Evolutionary conservation across 2,329 filamentous ascomycete species (phyloP), one percentile per base, ranked within the genome.

Genomic region (Paradendryphiella salina): DNA sequence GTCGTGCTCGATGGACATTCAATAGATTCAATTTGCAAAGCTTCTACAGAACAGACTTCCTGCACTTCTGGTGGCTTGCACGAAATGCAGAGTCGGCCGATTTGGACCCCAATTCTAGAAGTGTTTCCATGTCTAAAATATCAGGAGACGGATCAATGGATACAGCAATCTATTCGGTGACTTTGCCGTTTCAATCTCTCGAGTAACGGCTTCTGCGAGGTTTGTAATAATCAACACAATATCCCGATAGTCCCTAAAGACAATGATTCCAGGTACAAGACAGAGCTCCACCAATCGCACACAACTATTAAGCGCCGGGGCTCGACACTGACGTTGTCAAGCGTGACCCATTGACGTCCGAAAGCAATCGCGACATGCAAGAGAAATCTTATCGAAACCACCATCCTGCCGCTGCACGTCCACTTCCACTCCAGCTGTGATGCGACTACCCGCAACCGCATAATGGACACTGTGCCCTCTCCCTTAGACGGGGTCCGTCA

Each of bases 211-310:
- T n/a, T n/a, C n/a, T n/a, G n/a, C n/a, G n/a, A n/a, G n/a, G n/a
- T n/a, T n/a, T n/a, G n/a, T n/a, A n/a, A n/a, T n/a, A n/a, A n/a
- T n/a, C n/a, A n/a, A n/a, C n/a, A 29, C 14, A 18, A 15, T 26
- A 28, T 14, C 13, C 8, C n/a, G 34, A 21, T 28, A 36, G n/a
- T n/a, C n/a, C 17, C 10, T 35, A 38, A n/a, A 9, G 17, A 14
- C 36, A 28, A 5, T 21, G 36, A 26, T 39, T 21, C 3, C n/a
- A 9, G 9, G 21, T 28, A 39, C 9, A 14, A 14, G 14, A n/a
- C n/a, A 8, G 18, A n/a, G 17, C n/a, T n/a, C 8, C 23, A 32
- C 47, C 43, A 55, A 51, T 51, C 15, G 33, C 13, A 32, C n/a
- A 6, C 20, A 15, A 6, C 13, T 9, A 17, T 26, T 50, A 50